phyloP scores from a whole-genome alignment of 2,329 filamentous ascomycete genomes.

The Aspergillus candidus region DNA sequence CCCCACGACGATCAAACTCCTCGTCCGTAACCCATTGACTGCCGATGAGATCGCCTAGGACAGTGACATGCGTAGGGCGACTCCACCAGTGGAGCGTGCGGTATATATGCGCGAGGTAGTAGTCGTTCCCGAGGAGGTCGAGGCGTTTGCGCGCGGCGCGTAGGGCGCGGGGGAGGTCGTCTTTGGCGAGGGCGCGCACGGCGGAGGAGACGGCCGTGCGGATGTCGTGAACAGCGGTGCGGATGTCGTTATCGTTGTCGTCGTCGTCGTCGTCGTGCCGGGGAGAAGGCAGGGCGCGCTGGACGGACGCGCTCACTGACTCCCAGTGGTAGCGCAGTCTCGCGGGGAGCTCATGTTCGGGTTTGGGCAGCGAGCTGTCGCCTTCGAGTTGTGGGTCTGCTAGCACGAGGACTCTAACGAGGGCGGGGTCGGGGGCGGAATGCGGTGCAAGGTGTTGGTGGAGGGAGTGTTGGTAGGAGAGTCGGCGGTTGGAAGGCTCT shows the following conservation, averaged over 20 bases:
- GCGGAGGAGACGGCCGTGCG: constrained; percentile 18
- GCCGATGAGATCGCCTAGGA: constrained; percentile 84
- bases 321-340: constrained; percentile 36
- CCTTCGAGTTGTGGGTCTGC: constrained; percentile 93
- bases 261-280: constrained; percentile 7
- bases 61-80: constrained; percentile 75
- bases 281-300: constrained; percentile 11
- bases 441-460: constrained; percentile 29
- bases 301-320: constrained; percentile 11
- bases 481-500: constrained; percentile 4
- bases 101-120: constrained; percentile 90
- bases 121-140: constrained; percentile 90
- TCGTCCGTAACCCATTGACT: constrained; percentile 89
- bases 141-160: constrained; percentile 68
- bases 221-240: constrained; percentile 19
- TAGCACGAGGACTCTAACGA: constrained; percentile 80
- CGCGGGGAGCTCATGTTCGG: constrained; percentile 40
- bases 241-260: constrained; percentile 1
- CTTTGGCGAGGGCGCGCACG: constrained; percentile 44
- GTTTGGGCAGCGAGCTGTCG: constrained; percentile 68
- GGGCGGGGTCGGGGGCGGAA: constrained; percentile 44
- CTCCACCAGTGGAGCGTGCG: constrained; percentile 78
- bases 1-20: constrained; percentile 70
- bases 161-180: constrained; percentile 64
- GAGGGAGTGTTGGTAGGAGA: constrained; percentile 30